Evolutionary conservation across 2,329 filamentous ascomycete genomes (phyloP).

Genomic region (Aspergillus sp.): DNA sequence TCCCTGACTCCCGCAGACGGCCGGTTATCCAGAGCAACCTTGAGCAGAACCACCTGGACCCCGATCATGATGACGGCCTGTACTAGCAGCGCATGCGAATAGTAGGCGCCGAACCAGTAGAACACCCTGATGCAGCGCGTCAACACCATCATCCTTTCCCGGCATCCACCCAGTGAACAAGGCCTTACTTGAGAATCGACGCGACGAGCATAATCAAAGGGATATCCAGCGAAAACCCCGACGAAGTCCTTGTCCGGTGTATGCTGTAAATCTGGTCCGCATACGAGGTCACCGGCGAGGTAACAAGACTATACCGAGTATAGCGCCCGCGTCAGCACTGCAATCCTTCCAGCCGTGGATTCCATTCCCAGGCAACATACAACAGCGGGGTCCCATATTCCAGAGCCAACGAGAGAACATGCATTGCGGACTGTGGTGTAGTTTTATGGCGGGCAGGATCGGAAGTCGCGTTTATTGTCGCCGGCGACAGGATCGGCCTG

Average conservation of each 20-base stretch:
- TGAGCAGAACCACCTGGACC: constrained; percentile 50
- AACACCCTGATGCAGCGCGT: constrained; percentile 41
- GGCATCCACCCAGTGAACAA: not conserved
- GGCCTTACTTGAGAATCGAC: constrained; percentile 50
- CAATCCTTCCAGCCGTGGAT: not conserved
- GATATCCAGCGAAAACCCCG: constrained; percentile 58
- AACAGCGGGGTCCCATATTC: constrained; percentile 43
- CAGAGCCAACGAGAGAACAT: constrained; percentile 30
- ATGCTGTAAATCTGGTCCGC: constrained; percentile 59
- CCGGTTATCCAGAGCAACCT: constrained; percentile 52
- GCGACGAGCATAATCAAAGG: constrained; percentile 58
- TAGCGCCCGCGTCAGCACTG: constrained; percentile 6
- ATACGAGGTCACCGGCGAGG: constrained; percentile 56
- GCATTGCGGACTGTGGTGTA: constrained; percentile 19
- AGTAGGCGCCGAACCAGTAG: constrained; percentile 57
- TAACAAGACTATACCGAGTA: constrained; percentile 42
- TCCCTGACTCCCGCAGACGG: constrained; percentile 32
- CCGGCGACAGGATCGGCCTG: not conserved
- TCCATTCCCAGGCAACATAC: constrained; percentile 20
- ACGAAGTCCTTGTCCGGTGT: constrained; percentile 49
- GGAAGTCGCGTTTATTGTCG: not conserved
- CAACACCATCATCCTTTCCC: constrained; percentile 4
- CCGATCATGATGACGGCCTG: constrained; percentile 53
- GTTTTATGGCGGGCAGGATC: not conserved
- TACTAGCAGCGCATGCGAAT: constrained; percentile 48